Base-by-base conservation (phyloP, 2,329 filamentous ascomycete genomes). In the Macrophomina pseudophaseolina region DNA sequence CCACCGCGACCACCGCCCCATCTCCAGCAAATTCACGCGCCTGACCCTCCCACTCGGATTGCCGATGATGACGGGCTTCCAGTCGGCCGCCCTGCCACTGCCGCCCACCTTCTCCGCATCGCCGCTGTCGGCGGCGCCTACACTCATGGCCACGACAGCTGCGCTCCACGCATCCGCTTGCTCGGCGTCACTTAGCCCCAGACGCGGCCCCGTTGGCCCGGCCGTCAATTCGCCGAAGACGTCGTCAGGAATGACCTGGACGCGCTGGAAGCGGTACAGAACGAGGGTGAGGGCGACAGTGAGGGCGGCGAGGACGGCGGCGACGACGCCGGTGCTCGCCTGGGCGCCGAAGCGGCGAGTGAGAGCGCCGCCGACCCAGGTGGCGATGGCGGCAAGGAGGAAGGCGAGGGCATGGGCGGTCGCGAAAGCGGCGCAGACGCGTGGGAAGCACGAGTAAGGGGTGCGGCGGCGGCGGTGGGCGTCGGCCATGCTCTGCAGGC, bases 401-500 rank as follows among this genome's bases (percentile, higher is more conserved):
- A 92, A 93, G 1, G 87, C 89, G 40, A 93, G 76, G 1, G 85
- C 84, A 72, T 94, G 91, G n/a, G 87, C 86, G 8, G 88, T 82
- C 33, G 90, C 90, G 73, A 92, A 88, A 0, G 88, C 91, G 6
- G 91, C 89, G 18, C 85, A 87, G 8, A 93, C 88, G 46, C 91
- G 86, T 6, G 91, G 91, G 69, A 91, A 93, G 0, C 88, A 90
- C 0, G 90, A 91, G 79, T 92, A 93, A 73, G 91, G 92, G 11
- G 87, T 92, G 42, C 86, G 79, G 54, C 85, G 82, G 40, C 80
- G 74, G 18, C 79, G 74, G 35, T 80, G 78, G 28, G 78, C 76
- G 14, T 79, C 76, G 4, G 80, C 78, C 74, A 85, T 78, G 65
- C 71, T 82, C 73, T 82, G 71, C 23, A 83, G 72, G 0, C 82